phyloP scores from a whole-genome alignment of 2,329 filamentous ascomycete genomes.

The Taxawa tesnikishii region DNA sequence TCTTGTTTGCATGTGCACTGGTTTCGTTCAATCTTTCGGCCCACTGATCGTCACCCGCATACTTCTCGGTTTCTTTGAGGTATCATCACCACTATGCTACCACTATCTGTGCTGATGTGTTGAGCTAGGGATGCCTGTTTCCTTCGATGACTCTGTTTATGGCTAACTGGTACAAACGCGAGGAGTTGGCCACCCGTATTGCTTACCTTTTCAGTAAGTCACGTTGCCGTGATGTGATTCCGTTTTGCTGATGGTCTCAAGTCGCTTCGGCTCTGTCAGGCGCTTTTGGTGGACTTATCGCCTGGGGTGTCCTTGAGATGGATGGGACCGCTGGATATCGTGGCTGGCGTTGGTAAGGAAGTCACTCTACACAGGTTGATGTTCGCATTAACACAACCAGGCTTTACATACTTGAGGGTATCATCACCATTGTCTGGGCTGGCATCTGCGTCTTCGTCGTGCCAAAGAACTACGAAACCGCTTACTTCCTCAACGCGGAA shows the following conservation, averaged over 20 bases:
- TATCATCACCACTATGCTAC: no score
- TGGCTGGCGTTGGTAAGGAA: conserved; percentile 30
- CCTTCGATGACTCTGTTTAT: conserved; percentile 3
- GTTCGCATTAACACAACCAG: no score
- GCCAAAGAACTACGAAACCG: conserved; percentile 19
- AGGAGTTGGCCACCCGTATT: conserved; percentile 11
- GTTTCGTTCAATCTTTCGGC: conserved; percentile 32
- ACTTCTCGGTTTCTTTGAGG: conserved; percentile 23
- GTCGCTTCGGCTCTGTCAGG: conserved; percentile 10
- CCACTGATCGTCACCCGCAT: conserved; percentile 36
- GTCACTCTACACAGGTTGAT: no score
- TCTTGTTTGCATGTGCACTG: conserved; percentile 32
- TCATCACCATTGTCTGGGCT: conserved; percentile 19
- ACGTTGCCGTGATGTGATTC: no score
- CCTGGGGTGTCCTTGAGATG: conserved; percentile 24
- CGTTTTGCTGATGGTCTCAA: no score
- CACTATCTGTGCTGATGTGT: no score
- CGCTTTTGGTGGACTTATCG: conserved; percentile 14
- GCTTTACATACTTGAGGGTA: conserved; percentile 19
- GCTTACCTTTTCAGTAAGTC: conserved; percentile 12
- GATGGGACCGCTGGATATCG: conserved; percentile 26
- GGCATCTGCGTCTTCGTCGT: conserved; percentile 18
- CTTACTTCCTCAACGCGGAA: conserved; percentile 19
- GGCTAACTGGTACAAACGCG: conserved; percentile 6
- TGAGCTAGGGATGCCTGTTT: conserved; percentile 2